These are phyloP conservation scores for Colletotrichum spaethianum DNA, from an alignment of 2,329 filamentous ascomycete species.

Conservation along the genomic window DNA sequence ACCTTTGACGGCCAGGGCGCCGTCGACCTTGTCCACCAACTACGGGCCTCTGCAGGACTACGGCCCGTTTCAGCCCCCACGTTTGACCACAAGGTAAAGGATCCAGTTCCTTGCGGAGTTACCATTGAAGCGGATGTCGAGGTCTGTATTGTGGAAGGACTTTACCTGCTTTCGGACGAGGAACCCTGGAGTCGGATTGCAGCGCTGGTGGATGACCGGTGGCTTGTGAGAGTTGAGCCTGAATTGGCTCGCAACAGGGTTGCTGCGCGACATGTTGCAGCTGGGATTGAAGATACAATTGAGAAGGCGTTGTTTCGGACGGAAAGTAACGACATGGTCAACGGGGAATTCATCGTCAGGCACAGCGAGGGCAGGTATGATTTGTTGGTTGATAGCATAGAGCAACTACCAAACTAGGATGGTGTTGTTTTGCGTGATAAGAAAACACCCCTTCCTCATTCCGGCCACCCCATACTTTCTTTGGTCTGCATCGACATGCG, in stretches of 20 bases:
- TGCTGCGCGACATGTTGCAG: conserved; percentile 45
- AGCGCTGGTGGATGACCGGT: conserved; percentile 61
- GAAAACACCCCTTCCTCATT: not conserved
- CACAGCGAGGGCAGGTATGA: conserved; percentile 47
- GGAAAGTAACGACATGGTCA: conserved; percentile 49
- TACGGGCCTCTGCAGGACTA: conserved; percentile 40
- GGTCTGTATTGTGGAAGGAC: conserved; percentile 61
- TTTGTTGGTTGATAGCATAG: conserved; percentile 47
- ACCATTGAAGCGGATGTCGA: conserved; percentile 22
- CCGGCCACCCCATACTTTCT: not conserved
- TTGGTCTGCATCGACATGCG: too few relatives aligned
- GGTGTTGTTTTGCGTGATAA: not conserved
- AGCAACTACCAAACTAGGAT: conserved; percentile 38
- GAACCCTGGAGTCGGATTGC: conserved; percentile 61
- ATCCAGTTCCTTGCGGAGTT: conserved; percentile 51
- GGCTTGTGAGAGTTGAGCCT: conserved; percentile 48
- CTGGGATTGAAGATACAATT: conserved; percentile 47
- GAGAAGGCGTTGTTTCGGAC: conserved; percentile 45
- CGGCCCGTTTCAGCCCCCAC: conserved; percentile 54
- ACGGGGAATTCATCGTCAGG: conserved; percentile 43
- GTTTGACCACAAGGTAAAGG: conserved; percentile 66
- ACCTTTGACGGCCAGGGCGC: conserved; percentile 49
- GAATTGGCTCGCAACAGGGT: conserved; percentile 45
- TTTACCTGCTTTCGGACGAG: conserved; percentile 62
- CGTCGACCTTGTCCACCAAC: conserved; percentile 43